These are phyloP conservation scores for Erigeron philadelphicus DNA, from an alignment of 140 eudicot species.

Conservation along the genomic window DNA sequence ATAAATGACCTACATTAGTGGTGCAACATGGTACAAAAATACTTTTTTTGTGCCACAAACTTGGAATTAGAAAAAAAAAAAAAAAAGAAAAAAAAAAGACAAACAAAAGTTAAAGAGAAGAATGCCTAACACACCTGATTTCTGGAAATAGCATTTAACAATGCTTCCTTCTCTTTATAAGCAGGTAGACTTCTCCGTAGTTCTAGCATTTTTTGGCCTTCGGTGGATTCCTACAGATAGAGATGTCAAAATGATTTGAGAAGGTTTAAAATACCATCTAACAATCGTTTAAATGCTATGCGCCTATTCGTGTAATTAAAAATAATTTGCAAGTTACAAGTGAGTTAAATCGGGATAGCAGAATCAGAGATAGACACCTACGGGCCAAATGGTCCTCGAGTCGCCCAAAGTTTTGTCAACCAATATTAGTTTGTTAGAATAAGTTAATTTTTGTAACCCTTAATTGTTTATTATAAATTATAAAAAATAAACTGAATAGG, in stretches of 20 bases:
- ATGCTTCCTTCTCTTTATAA: conserved; percentile 67
- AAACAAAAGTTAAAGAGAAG: not conserved
- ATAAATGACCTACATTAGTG: not conserved
- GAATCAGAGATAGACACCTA: conserved; percentile 12
- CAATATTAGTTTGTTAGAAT: not conserved
- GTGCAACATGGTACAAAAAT: not conserved
- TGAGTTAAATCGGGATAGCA: not conserved
- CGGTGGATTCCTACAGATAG: conserved; percentile 55
- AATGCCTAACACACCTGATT: conserved; percentile 54
- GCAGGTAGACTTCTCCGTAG: conserved; percentile 76
- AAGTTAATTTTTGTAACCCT: not conserved
- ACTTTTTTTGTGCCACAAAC: not conserved
- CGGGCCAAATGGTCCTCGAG: not conserved
- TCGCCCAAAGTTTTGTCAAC: not conserved
- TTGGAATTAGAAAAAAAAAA: not conserved
- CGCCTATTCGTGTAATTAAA: conserved; percentile 6
- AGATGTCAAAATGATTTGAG: conserved; percentile 16
- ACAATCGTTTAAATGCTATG: not conserved
- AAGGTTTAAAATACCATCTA: conserved; percentile 15
- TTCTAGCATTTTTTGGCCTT: conserved; percentile 90
- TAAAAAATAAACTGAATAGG: not conserved
- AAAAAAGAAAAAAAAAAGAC: not conserved
- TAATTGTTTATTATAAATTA: not conserved
- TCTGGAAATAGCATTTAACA: conserved; percentile 52
- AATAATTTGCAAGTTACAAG: not conserved